Evolutionary conservation across 345 rosid species (phyloP).

Genomic region (Euclidium syriacum): DNA sequence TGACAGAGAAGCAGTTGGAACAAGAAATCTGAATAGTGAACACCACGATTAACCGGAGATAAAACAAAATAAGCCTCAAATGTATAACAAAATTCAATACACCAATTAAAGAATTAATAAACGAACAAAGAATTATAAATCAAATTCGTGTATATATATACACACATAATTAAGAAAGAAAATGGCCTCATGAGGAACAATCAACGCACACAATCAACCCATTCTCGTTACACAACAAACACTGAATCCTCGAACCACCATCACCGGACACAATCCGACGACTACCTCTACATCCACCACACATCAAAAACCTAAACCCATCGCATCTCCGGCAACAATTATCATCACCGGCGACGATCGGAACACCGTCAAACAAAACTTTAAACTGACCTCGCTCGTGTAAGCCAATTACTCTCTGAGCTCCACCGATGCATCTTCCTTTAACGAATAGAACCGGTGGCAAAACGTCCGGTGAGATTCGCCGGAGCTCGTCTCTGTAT

Average conservation of each 20-base stretch:
- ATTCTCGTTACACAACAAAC: conserved; percentile 76
- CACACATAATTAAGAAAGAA: conserved; percentile 4
- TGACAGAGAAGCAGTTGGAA: too few relatives aligned
- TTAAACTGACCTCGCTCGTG: conserved; percentile 76
- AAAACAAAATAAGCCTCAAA: too few relatives aligned
- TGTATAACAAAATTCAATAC: neutral
- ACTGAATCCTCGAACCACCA: conserved; percentile 39
- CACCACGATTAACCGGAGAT: too few relatives aligned
- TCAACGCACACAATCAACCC: conserved; percentile 62
- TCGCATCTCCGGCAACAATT: conserved; percentile 44
- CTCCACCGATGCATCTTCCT: conserved; percentile 84
- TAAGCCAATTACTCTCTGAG: conserved; percentile 51
- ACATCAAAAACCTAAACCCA: conserved; percentile 64
- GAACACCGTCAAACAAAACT: conserved; percentile 54
- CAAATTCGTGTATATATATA: neutral
- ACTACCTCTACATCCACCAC: conserved; percentile 71
- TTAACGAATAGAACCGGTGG: conserved; percentile 80
- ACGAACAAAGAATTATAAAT: neutral
- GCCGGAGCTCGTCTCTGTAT: conserved; percentile 69
- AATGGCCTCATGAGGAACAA: conserved; percentile 39
- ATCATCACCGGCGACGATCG: conserved; percentile 28
- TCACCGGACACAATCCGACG: conserved; percentile 35
- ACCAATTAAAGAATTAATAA: neutral
- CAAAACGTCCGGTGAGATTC: conserved; percentile 33
- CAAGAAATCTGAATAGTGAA: too few relatives aligned